phyloP scores from a whole-genome alignment of 345 rosid genomes.

The Xanthoceras sorbifolium region DNA sequence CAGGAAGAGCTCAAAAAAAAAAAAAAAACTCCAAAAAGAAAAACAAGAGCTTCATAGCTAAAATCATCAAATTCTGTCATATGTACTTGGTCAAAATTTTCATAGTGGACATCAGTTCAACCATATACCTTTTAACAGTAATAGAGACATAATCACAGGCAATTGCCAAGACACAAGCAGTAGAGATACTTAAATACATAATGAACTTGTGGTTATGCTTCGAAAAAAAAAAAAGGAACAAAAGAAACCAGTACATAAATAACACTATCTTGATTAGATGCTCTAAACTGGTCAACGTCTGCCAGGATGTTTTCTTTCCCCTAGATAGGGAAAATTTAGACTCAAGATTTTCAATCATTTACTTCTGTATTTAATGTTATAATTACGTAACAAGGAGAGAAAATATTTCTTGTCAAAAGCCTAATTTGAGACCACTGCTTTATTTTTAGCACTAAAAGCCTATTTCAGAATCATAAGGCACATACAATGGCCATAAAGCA shows the following conservation, averaged over 20 bases:
- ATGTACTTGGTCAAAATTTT: neutral
- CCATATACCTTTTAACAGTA: neutral
- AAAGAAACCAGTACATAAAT: neutral
- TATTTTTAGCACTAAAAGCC: slow-evolving; percentile 4
- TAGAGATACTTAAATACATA: neutral
- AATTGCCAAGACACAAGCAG: neutral
- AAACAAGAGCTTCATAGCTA: neutral
- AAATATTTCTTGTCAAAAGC: neutral
- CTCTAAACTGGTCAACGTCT: neutral
- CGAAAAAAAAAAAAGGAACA: neutral
- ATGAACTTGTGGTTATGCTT: slow-evolving; percentile 5
- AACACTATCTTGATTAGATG: neutral
- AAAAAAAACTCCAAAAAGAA: neutral
- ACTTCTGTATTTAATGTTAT: neutral
- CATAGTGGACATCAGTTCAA: neutral
- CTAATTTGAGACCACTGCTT: slow-evolving; percentile 1
- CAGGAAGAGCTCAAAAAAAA: neutral
- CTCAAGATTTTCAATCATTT: neutral
- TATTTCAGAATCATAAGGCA: neutral
- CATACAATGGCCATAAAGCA: slow-evolving; percentile 14
- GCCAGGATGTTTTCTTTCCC: neutral
- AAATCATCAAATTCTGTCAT: slow-evolving; percentile 2
- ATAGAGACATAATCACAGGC: neutral
- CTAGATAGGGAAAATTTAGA: neutral
- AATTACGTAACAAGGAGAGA: neutral